Conservation (phyloP, 2,329 filamentous ascomycete species). For the Plectosphaerella plurivora region DNA sequence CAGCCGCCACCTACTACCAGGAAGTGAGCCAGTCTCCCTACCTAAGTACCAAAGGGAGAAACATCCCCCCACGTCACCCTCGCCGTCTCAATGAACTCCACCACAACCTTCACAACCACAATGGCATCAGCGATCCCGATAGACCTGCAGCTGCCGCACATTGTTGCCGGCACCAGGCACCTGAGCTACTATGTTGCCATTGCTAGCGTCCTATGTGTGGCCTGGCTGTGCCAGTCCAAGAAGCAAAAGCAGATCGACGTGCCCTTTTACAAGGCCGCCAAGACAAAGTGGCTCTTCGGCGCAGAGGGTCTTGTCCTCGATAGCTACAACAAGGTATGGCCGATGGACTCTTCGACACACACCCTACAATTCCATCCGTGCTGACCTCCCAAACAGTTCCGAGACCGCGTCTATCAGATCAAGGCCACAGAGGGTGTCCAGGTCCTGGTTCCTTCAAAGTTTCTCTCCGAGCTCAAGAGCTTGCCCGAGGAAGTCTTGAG, state of each 20-base stretch:
- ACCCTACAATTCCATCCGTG: not conserved
- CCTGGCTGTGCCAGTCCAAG: slow-evolving; percentile 32
- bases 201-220: slow-evolving; percentile 25
- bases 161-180: slow-evolving; percentile 22
- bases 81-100: not conserved
- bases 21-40: too few species aligned
- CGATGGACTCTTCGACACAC: not conserved
- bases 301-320: slow-evolving; percentile 42
- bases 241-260: slow-evolving; percentile 28
- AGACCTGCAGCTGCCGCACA: slow-evolving; percentile 19
- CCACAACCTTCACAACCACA: not conserved
- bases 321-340: slow-evolving; percentile 43
- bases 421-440: slow-evolving; percentile 45
- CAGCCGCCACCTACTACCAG: too few species aligned
- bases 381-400: slow-evolving; percentile 30
- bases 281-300: slow-evolving; percentile 46
- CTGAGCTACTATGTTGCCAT: slow-evolving; percentile 37
- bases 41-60: not conserved
- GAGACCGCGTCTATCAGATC: slow-evolving; percentile 45
- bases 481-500: slow-evolving; percentile 44
- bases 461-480: slow-evolving; percentile 41
- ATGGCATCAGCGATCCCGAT: slow-evolving; percentile 11
- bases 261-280: slow-evolving; percentile 43
- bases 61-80: not conserved
- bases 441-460: slow-evolving; percentile 38